Conservation (phyloP, 768 basidiomycete genomes). For the Candolleomyces efflorescens region DNA sequence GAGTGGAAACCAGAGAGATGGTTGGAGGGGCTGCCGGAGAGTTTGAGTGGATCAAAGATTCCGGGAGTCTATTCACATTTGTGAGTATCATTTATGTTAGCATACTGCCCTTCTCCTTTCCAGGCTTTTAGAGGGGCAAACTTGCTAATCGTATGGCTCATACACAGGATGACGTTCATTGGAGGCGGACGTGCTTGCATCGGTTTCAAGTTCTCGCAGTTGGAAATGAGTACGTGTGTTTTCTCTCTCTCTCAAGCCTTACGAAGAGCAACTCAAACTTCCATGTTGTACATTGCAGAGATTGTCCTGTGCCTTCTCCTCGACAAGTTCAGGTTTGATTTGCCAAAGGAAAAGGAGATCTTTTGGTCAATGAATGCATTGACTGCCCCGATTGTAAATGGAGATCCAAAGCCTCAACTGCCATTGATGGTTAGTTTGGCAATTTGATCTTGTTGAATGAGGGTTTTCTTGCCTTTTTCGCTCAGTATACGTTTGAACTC, state of each 20-base stretch:
- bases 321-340: conserved; percentile 22
- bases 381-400: too few relatives aligned
- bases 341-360: conserved; percentile 18
- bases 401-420: too few relatives aligned
- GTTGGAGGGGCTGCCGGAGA: conserved; percentile 29
- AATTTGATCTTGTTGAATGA: too few relatives aligned
- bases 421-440: too few relatives aligned
- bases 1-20: conserved; percentile 38
- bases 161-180: conserved; percentile 38
- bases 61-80: conserved; percentile 15
- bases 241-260: not conserved
- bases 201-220: conserved; percentile 46
- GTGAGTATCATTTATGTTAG: conserved; percentile 5
- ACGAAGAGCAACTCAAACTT: not conserved
- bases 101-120: not conserved
- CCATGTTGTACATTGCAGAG: conserved; percentile 16
- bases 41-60: conserved; percentile 17
- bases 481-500: too few relatives aligned
- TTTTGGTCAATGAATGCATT: conserved; percentile 23
- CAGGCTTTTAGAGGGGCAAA: not conserved
- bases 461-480: too few relatives aligned
- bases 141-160: not conserved
- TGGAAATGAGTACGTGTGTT: conserved; percentile 41
- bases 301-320: conserved; percentile 23
- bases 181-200: conserved; percentile 42